Percentiles rank a stretch among this genome's conserved stretches.
These are phyloP conservation scores for Mycena pura DNA, from an alignment of 768 basidiomycete genomes.

Conservation along the genomic window DNA sequence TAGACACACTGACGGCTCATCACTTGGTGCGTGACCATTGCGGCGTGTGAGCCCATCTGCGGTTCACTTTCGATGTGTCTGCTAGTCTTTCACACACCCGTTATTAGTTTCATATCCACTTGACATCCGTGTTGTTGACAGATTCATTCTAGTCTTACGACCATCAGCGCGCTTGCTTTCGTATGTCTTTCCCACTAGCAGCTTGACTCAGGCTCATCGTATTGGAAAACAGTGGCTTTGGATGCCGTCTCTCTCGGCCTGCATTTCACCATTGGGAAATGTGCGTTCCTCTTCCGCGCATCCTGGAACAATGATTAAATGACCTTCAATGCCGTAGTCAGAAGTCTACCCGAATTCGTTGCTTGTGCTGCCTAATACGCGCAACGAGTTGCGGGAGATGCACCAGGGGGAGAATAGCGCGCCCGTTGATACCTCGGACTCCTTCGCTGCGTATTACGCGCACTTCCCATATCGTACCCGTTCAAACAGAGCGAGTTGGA, in stretches of 20 bases:
- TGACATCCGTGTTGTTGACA: not conserved
- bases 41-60: too few species aligned
- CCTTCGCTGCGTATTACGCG: constrained; percentile 1
- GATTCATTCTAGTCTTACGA: not conserved
- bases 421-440: not conserved
- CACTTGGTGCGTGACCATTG: not conserved
- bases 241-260: not conserved
- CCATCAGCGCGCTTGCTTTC: not conserved
- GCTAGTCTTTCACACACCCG: too few species aligned
- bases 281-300: not conserved
- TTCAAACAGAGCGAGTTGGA: too few species aligned
- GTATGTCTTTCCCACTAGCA: not conserved
- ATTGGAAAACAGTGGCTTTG: not conserved
- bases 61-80: too few species aligned
- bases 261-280: not conserved
- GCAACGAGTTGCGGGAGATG: constrained; percentile 9
- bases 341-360: not conserved
- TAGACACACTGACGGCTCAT: not conserved
- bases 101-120: not conserved
- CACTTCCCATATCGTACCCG: constrained; percentile 4
- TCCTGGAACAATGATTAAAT: not conserved
- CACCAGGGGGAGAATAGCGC: not conserved
- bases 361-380: constrained; percentile 1
- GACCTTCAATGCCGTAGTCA: not conserved
- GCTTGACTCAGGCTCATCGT: not conserved